Conservation (phyloP, 192 early-diverging fungal species). For the Backusella psychrophila region DNA sequence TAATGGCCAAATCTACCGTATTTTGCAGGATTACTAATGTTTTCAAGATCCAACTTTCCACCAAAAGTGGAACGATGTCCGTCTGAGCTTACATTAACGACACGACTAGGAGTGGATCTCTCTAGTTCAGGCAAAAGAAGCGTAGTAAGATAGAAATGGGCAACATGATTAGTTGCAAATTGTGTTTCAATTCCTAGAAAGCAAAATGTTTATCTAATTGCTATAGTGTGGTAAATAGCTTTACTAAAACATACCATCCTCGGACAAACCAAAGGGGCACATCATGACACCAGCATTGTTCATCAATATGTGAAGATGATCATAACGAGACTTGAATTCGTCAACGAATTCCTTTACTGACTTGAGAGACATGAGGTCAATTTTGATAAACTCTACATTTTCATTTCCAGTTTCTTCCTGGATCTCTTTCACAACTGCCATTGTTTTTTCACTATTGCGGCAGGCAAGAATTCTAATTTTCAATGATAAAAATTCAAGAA, state of each 20-base stretch:
- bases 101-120: constrained; percentile 19
- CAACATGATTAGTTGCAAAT: constrained; percentile 56
- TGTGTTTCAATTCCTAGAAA: constrained; percentile 53
- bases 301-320: constrained; percentile 48
- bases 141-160: constrained; percentile 34
- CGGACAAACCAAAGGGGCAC: constrained; percentile 34
- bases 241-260: constrained; percentile 29
- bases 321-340: constrained; percentile 33
- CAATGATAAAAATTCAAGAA: too few species aligned
- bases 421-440: constrained; percentile 19
- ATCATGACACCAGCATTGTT: constrained; percentile 67
- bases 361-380: constrained; percentile 33
- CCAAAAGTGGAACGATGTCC: not conserved
- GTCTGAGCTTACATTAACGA: constrained; percentile 31
- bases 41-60: constrained; percentile 13
- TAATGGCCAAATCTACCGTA: constrained; percentile 18
- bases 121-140: constrained; percentile 28
- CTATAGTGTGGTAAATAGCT: not conserved
- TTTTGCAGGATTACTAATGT: constrained; percentile 22
- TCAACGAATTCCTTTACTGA: constrained; percentile 39
- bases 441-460: constrained; percentile 14
- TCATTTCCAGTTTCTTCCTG: constrained; percentile 18
- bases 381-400: constrained; percentile 22
- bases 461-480: constrained; percentile 14
- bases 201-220: not conserved